phyloP scores from a whole-genome alignment of 495 filamentous ascomycete species.

The Geopyxis carbonaria region DNA sequence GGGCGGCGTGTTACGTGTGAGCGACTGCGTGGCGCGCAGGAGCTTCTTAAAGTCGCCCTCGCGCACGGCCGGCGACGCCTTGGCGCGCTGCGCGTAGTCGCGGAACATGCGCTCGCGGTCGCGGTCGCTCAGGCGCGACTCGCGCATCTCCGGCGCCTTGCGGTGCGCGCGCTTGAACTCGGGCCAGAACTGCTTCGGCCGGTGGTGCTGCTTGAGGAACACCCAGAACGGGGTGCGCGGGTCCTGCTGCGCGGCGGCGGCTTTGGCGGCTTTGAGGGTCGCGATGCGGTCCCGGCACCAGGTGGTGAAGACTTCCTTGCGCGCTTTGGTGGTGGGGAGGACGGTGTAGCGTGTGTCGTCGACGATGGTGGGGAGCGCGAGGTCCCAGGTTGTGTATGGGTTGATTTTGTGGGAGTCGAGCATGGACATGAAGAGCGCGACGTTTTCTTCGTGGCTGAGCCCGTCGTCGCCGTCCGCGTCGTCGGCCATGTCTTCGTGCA shows the following conservation, averaged over 20 bases:
- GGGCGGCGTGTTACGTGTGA: conserved; percentile 49
- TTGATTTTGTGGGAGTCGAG: conserved; percentile 65
- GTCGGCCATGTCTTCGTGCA: conserved; percentile 44
- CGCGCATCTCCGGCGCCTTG: conserved; percentile 64
- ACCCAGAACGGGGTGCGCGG: conserved; percentile 69
- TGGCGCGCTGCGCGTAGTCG: conserved; percentile 58
- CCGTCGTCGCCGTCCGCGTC: conserved; percentile 41
- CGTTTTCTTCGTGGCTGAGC: not conserved
- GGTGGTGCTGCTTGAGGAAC: conserved; percentile 65
- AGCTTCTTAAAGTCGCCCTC: conserved; percentile 68
- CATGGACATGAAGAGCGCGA: conserved; percentile 35
- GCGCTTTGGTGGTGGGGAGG: conserved; percentile 58
- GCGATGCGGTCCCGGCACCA: conserved; percentile 65
- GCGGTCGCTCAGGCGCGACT: conserved; percentile 58
- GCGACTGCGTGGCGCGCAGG: conserved; percentile 48
- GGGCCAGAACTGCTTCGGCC: conserved; percentile 84
- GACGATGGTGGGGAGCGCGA: conserved; percentile 63
- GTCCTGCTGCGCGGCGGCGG: conserved; percentile 64
- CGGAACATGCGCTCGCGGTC: conserved; percentile 84
- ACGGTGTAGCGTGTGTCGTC: conserved; percentile 76
- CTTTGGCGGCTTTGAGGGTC: conserved; percentile 49
- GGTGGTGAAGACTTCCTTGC: conserved; percentile 63
- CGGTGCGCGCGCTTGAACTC: conserved; percentile 87
- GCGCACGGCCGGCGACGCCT: conserved; percentile 51
- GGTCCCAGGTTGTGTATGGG: conserved; percentile 87